These are phyloP conservation scores for Aurantiochytrium sp. DNA, from an alignment of 108 stramenopile species.

Conservation along the genomic window DNA sequence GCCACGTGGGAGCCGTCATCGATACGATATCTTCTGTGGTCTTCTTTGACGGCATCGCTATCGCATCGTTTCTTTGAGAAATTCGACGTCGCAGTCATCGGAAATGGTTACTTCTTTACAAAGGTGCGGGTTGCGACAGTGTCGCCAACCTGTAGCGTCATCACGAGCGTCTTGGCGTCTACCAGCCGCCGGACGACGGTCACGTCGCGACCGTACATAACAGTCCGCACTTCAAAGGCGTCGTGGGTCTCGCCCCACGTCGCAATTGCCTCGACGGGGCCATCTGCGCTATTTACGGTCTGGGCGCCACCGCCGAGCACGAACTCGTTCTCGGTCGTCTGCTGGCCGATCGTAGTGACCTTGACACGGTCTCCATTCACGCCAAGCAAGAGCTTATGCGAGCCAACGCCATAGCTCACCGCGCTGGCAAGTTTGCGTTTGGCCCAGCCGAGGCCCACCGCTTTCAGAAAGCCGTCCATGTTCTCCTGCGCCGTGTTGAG, in stretches of 20 bases:
- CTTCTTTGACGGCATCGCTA: too few relatives aligned
- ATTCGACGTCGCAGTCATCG: too few relatives aligned
- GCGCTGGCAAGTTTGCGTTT: neutral
- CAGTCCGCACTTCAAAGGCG: neutral
- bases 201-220: neutral
- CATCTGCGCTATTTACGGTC: neutral
- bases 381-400: neutral
- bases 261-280: neutral
- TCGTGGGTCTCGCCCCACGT: neutral
- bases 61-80: too few relatives aligned
- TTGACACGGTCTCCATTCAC: neutral
- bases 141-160: neutral
- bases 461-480: neutral
- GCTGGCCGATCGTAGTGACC: neutral
- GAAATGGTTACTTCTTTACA: too few relatives aligned
- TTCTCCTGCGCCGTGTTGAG: neutral
- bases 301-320: neutral
- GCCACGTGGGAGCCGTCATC: too few relatives aligned
- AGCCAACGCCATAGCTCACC: neutral
- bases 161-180: neutral
- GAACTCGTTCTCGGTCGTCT: neutral
- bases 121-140: neutral
- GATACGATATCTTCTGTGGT: too few relatives aligned
- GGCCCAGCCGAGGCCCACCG: neutral
- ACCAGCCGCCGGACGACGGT: neutral